Percentiles rank a stretch among this genome's conserved stretches.
These are phyloP conservation scores for Diaporthe australafricana DNA, from an alignment of 2,329 filamentous ascomycete genomes.

Conservation along the genomic window DNA sequence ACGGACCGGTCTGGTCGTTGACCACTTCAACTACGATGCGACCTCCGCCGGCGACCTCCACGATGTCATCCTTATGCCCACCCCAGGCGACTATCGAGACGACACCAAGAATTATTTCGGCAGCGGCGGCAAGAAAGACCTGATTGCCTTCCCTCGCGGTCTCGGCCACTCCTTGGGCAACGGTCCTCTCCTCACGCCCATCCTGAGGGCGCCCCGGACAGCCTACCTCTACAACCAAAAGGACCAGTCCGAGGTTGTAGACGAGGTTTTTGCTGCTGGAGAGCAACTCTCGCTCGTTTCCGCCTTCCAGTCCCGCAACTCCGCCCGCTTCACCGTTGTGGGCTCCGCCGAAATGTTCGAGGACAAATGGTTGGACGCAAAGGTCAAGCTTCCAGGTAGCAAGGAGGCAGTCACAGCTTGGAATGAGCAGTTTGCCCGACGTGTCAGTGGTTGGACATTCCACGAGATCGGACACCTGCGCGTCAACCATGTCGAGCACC, in stretches of 20 bases:
- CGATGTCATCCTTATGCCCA: slow-evolving; percentile 85
- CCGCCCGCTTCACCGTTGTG: slow-evolving; percentile 86
- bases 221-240: slow-evolving; percentile 96
- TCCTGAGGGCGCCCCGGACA: slow-evolving; percentile 84
- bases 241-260: slow-evolving; percentile 78
- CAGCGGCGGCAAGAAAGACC: slow-evolving; percentile 62
- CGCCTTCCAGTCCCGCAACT: slow-evolving; percentile 90
- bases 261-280: slow-evolving; percentile 88
- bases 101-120: slow-evolving; percentile 84
- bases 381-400: slow-evolving; percentile 72
- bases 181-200: slow-evolving; percentile 80
- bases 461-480: slow-evolving; percentile 91
- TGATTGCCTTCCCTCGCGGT: slow-evolving; percentile 84
- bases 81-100: slow-evolving; percentile 72
- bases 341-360: slow-evolving; percentile 89
- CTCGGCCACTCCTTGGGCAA: slow-evolving; percentile 86
- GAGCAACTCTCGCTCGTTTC: slow-evolving; percentile 88
- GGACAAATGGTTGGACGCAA: slow-evolving; percentile 88
- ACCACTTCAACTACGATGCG: slow-evolving; percentile 95
- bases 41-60: slow-evolving; percentile 83
- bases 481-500: slow-evolving; percentile 86
- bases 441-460: slow-evolving; percentile 94
- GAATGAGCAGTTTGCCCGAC: slow-evolving; percentile 88
- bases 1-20: slow-evolving; percentile 86
- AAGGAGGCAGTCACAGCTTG: slow-evolving; percentile 69